Evolutionary conservation across 352 stramenopile species (phyloP), one percentile per base, ranked within the genome.

Genomic region (Blastocystis hominis): DNA sequence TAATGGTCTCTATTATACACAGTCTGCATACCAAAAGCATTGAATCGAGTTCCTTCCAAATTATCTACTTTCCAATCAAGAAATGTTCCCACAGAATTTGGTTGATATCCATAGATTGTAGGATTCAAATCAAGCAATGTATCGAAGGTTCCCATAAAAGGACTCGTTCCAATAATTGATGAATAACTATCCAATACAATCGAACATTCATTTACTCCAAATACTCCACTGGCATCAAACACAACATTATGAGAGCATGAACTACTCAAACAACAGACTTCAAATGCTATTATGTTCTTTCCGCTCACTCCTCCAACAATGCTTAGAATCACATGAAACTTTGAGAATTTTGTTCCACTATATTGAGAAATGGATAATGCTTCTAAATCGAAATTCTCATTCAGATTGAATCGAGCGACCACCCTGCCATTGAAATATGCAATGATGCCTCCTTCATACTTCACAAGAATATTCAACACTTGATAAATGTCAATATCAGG

Each of bases 221-320:
- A 76, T n/a, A 76, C 64, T 30, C 64, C 64, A 55, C 36, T 76
- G 15, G 64, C 64, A 34, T 76, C 64, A n/a, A 76, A 76, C 5
- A 54, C 47, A 17, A 76, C 5, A 70, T 36, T n/a, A 70, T 70
- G 62, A n/a, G n/a, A n/a, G n/a, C n/a, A n/a, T n/a, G n/a, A n/a
- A n/a, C n/a, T n/a, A n/a, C n/a, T n/a, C n/a, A n/a, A n/a, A n/a
- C n/a, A n/a, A n/a, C n/a, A n/a, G 24, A 70, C 7, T 36, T 70
- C 62, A 44, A 70, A 70, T 36, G 62, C 62, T 9, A 70, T 70
- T 36, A 70, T 36, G 13, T 70, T 70, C 7, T 2, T 70, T 47
- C 62, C 62, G 15, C 13, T 36, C 2, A 38, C 10, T 38, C 10
- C 24, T 70, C 62, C 62, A 42, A 36, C 5, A 46, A 36, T 70